A percentile compares a stretch with the other conserved stretches of the same genome.
phyloP scores from a whole-genome alignment of 331 rosid genomes.

The Phaseolus coccineus region DNA sequence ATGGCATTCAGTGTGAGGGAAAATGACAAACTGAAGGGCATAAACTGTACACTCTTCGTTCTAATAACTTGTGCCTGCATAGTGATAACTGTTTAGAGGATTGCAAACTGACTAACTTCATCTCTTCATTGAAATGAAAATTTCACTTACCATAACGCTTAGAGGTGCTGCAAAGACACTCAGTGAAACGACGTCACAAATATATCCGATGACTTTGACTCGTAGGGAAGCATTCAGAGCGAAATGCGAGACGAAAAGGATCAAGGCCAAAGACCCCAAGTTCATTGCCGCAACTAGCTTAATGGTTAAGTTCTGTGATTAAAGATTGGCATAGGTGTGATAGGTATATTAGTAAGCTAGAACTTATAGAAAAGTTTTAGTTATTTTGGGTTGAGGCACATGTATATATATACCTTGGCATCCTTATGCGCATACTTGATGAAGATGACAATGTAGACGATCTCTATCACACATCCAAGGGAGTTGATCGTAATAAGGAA shows the following conservation, averaged over 20 bases:
- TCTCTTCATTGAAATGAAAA: no score
- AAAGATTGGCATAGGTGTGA: no score
- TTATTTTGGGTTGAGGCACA: background rate
- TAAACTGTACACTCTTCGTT: slow-evolving; percentile 74
- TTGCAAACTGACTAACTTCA: no score
- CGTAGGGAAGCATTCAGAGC: slow-evolving; percentile 31
- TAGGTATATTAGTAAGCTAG: no score
- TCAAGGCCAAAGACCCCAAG: slow-evolving; percentile 54
- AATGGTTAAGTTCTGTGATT: slow-evolving; percentile 55
- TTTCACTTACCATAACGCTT: slow-evolving; percentile 61
- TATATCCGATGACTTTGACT: slow-evolving; percentile 68
- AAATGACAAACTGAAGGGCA: slow-evolving; percentile 83
- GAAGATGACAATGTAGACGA: slow-evolving; percentile 59
- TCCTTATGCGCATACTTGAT: slow-evolving; percentile 56
- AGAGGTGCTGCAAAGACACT: slow-evolving; percentile 83
- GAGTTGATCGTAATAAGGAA: slow-evolving; percentile 74
- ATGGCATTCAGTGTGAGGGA: slow-evolving; percentile 81
- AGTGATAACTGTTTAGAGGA: background rate
- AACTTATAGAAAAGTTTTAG: background rate
- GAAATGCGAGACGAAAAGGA: slow-evolving; percentile 45
- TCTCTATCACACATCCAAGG: slow-evolving; percentile 64
- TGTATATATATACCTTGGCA: slow-evolving; percentile 54
- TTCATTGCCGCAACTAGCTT: slow-evolving; percentile 58
- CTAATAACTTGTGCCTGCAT: slow-evolving; percentile 64
- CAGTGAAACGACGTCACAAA: slow-evolving; percentile 61